Evolutionary conservation across 257 asterid species (phyloP), one percentile per base, ranked within the genome.

Genomic region (Gentiana dahurica): DNA sequence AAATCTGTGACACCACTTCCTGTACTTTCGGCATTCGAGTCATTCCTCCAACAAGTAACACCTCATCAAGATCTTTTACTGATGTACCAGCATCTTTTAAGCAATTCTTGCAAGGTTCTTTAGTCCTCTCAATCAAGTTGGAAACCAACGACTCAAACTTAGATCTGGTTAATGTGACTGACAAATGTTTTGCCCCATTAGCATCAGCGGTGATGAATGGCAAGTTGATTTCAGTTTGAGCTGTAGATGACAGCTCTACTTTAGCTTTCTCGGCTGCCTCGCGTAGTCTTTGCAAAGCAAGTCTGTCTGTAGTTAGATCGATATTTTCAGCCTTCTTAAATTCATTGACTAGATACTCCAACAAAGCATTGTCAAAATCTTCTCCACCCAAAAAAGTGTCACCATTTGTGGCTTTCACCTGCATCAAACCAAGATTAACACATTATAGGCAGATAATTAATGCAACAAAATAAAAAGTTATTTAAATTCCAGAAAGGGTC

Each of bases 241-340:
- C 60, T 1, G 94, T 81, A 11, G 95, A 86, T 32, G 95, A 86
- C 4, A 86, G 90, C 76, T 86, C 95, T 15, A 81, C 77, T 73
- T 85, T 85, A 5, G 94, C 90, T 69, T 85, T 85, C 71, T 85
- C 94, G 36, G 85, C 94, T 10, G 94, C 94, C 77, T 85, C 94
- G 6, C 94, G 68, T 32, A 85, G 90, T 51, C 94, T 81, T 68
- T 85, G 94, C 66, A 79, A 71, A 32, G 94, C 94, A 58, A 85
- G 86, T 57, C 61, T 76, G 66, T 85, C 90, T 71, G 81, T 79
- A 8, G 90, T 62, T 54, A 85, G 57, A 74, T 85, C 94, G 51
- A 85, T 81, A 4, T 62, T 68, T 37, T 85, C 94, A 1, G 85
- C 77, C 55, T 79, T 70, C 80, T 75, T 75, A 32, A 79, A 85